phyloP scores from a whole-genome alignment of 805 yeast species.

The Saccharomycopsis lassenensis region DNA sequence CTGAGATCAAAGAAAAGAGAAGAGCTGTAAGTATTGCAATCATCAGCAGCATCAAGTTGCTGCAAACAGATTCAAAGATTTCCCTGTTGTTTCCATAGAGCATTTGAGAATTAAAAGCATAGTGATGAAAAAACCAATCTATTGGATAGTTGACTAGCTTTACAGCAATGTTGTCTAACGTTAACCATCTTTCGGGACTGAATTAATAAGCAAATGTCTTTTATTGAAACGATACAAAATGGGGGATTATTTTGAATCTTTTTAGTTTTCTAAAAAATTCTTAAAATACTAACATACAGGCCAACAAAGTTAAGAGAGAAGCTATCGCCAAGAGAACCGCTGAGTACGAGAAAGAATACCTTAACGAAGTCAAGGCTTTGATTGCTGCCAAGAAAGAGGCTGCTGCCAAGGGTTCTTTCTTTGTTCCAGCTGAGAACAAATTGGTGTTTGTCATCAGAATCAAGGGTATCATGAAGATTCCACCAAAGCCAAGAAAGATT shows the following conservation, averaged over 20 bases:
- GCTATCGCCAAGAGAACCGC: conserved; percentile 89
- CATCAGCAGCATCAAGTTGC: background rate
- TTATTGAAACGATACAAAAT: no score
- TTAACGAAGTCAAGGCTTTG: conserved; percentile 81
- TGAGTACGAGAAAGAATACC: conserved; percentile 92
- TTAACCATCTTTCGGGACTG: conserved; percentile 19
- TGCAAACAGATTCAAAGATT: background rate
- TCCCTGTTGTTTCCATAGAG: conserved; percentile 5
- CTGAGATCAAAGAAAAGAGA: conserved; percentile 71
- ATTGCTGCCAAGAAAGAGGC: conserved; percentile 86
- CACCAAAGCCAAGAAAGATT: conserved; percentile 99
- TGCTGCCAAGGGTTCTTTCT: conserved; percentile 87
- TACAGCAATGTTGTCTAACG: conserved; percentile 17
- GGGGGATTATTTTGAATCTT: no score
- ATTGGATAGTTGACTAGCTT: conserved; percentile 13
- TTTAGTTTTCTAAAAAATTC: conserved; percentile 1
- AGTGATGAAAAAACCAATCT: background rate
- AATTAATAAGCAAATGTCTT: no score
- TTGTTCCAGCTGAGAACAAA: conserved; percentile 90
- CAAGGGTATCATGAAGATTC: conserved; percentile 98
- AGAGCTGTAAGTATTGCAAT: conserved; percentile 58
- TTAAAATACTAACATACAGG: conserved; percentile 24
- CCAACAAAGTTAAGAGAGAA: conserved; percentile 47
- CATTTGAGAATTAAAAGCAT: background rate
- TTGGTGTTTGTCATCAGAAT: conserved; percentile 94